Evolutionary conservation across 2,329 filamentous ascomycete genomes (phyloP), one percentile per base, ranked within the genome.

Genomic region (Purpureocillium lavendulum): DNA sequence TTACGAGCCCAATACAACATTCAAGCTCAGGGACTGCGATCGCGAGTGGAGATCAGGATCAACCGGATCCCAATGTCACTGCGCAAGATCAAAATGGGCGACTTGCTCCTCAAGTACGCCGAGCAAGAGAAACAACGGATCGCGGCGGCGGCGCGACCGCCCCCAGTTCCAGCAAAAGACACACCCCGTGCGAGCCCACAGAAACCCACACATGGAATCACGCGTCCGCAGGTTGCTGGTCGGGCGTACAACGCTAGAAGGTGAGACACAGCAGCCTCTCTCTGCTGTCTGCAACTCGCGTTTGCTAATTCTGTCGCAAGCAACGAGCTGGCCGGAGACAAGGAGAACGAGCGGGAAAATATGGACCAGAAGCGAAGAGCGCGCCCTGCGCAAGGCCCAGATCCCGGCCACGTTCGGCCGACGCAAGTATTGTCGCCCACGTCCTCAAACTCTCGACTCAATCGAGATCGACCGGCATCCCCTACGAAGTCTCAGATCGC

Each of bases 21-120:
- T 9, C 89, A 95, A 61, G 85, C 88, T 16, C 84, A 90, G 59
- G 85, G 85, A 46, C 73, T 97, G 30, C 78, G 84, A 45, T 82
- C 87, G 44, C 82, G 90, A 45, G 82, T 98, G 38, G 89, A 96
- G 61, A 84, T 94, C 65, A 85, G 92, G 63, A 76, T 97, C 59
- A 95, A 96, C 58, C 82, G 92, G 39, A 92, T 97, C 38, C 92
- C 92, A 7, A 75, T 79, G 51, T 74, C 81, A 13, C 66, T 95
- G 46, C 81, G 90, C 43, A 85, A 83, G 54, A 73, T 79, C 45
- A 94, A 78, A 41, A 90, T 98, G 73, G 80, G 80, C 40, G 89
- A 95, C 33, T 70, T 97, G 8, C 59, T 89, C 11, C 55, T 62
- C 36, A 77, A 68, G 48, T 66, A 66, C 48, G 43, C 62, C n/a